Evolutionary conservation across 2,329 filamentous ascomycete genomes (phyloP), one percentile per base, ranked within the genome.

Genomic region (Fusarium abutilonis): DNA sequence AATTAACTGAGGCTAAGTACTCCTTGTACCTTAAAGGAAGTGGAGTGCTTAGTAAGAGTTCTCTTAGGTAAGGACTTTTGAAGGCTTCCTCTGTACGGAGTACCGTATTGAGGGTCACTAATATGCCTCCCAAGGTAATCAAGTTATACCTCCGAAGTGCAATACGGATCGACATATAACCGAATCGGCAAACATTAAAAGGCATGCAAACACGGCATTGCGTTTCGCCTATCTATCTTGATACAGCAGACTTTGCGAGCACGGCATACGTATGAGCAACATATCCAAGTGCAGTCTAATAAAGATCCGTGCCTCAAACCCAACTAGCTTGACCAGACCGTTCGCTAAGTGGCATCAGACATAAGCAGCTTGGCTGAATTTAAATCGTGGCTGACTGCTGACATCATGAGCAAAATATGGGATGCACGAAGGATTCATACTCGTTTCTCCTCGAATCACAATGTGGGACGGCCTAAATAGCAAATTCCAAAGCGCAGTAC

Each of bases 181-280:
- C 39, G 52, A 42, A 29, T 45, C 38, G 54, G 32, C 42, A 52
- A 55, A 45, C 36, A 43, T 55, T 41, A 51, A 56, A 61, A 40
- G 31, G 40, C 44, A 58, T 52, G 40, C 63, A 52, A 50, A 60
- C 51, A 64, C 65, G 67, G 67, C 54, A 70, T 58, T 66, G 28
- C 52, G 42, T 51, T 67, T 55, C 51, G 67, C 52, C 63, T 58
- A 60, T 46, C 63, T 52, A 69, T 48, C 55, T 60, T 26, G 46
- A 35, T 35, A 32, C 29, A n/a, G 39, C 19, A 39, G 21, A 17
- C 15, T 28, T 50, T 49, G 36, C 29, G 38, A 59, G 26, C 42
- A 45, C 45, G 31, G 44, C 61, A 48, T 31, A 31, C 17, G 29
- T 43, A 35, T 31, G 28, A 46, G 38, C 47, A 44, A 42, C 11